Base-by-base conservation (phyloP, 2,329 filamentous ascomycete genomes). In the Aspergillus fructus region DNA sequence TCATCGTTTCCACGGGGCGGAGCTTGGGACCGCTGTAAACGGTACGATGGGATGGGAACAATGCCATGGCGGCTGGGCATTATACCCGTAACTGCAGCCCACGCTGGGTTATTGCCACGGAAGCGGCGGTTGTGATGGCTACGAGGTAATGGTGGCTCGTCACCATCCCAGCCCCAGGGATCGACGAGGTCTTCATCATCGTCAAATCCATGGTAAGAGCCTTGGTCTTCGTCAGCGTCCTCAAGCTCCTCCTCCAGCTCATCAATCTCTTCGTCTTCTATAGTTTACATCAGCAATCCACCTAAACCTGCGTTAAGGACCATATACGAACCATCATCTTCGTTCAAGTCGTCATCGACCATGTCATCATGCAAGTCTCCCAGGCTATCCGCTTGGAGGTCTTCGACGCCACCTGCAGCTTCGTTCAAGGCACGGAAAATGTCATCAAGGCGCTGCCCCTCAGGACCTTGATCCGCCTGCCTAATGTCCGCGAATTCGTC, bases 1-100 rank as follows among this genome's bases (percentile, higher is more conserved):
- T 97, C 93, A 62, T 96, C 91, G 34, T 83, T 81, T 27, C 81
- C 81, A 56, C 83, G 81, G 52, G 83, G 76, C 33, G 83, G 78
- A 13, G 73, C 66, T 49, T 76, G 71, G 37, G 67, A 72, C 46
- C 78, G 72, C 59, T 79, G 77, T 34, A 78, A 71, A 54, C 78
- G 74, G 59, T 79, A 79, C 15, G 73, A 71, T 40, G 74, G 75
- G 21, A 76, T 75, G 12, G 72, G 70, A 52, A 75, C 66, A 33
- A 72, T 71, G 39, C 70, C 74, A 55, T 71, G 66, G 58, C 83
- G 80, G 64, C 85, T 83, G 41, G 83, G 81, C 62, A 82, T 79
- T 37, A 82, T 79, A 52, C 79, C 80, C 59, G 83, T 80, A 65
- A 88, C 84, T 64, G 87, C 79, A 62, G 86, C 87, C 69, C 89